These are phyloP conservation scores for Trypanosoma lewisi DNA, from an alignment of 208 protist genomes.

Conservation along the genomic window DNA sequence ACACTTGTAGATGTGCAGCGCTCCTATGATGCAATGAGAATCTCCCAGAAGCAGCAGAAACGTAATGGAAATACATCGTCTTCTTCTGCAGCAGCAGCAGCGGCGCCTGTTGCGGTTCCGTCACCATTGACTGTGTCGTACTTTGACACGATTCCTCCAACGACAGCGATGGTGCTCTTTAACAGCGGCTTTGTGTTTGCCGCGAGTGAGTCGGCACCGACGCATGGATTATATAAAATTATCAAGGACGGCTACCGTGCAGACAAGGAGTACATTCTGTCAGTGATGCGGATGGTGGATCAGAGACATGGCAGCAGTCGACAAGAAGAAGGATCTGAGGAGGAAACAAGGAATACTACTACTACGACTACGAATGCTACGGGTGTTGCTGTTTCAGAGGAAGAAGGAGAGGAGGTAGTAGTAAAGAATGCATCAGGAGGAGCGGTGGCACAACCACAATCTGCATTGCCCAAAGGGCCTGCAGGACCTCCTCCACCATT, in stretches of 20 bases:
- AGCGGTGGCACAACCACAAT: conserved; percentile 8
- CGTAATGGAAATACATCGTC: conserved; percentile 6
- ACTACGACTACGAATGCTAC: not conserved
- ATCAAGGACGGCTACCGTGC: conserved; percentile 72
- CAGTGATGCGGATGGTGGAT: conserved; percentile 39
- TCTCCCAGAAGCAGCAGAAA: conserved; percentile 37
- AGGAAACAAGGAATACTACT: conserved; percentile 4
- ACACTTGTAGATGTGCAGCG: conserved; percentile 73
- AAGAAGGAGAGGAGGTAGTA: not conserved
- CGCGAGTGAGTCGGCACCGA: conserved; percentile 92
- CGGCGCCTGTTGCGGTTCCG: conserved; percentile 30
- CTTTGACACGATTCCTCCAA: conserved; percentile 97
- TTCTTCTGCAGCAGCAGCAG: conserved; percentile 3
- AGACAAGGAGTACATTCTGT: conserved; percentile 73
- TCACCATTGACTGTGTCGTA: conserved; percentile 90
- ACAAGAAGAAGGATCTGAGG: conserved; percentile 14
- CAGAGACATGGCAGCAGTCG: conserved; percentile 16
- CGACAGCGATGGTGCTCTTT: conserved; percentile 90
- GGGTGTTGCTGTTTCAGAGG: not conserved
- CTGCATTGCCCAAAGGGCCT: not conserved
- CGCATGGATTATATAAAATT: conserved; percentile 95
- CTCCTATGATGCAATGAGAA: conserved; percentile 60
- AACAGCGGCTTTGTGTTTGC: conserved; percentile 95
- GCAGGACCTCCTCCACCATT: not conserved
- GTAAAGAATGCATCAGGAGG: conserved; percentile 4